phyloP scores from a whole-genome alignment of 2,329 filamentous ascomycete species.

The Thielaviopsis punctulata region DNA sequence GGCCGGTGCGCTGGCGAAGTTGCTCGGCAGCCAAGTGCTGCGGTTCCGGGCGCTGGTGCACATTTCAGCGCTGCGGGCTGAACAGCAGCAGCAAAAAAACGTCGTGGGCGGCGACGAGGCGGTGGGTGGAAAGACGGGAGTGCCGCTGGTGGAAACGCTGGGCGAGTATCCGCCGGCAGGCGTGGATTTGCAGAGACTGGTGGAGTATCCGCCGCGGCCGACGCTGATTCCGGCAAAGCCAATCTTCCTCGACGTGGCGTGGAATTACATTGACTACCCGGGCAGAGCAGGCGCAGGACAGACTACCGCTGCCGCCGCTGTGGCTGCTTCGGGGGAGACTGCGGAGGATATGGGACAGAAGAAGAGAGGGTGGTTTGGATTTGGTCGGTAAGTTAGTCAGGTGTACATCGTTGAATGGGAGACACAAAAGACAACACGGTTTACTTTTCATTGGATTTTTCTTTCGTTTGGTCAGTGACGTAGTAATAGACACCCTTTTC shows the following conservation, averaged over 20 bases:
- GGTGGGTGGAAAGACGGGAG: constrained; percentile 6
- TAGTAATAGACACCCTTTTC: too few relatives aligned
- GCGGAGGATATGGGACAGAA: constrained; percentile 29
- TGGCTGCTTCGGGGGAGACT: constrained; percentile 17
- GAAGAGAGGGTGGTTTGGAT: constrained; percentile 66
- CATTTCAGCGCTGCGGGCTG: constrained; percentile 47
- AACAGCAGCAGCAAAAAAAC: constrained; percentile 27
- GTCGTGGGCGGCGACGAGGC: constrained; percentile 12
- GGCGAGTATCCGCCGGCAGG: constrained; percentile 51
- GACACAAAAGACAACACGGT: not conserved
- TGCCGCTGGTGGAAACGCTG: constrained; percentile 57
- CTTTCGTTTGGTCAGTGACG: not conserved
- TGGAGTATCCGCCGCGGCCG: constrained; percentile 66
- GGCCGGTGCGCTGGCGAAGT: constrained; percentile 37
- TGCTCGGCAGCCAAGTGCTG: constrained; percentile 55
- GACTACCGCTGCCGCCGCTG: constrained; percentile 12
- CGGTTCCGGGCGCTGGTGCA: constrained; percentile 77
- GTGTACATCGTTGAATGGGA: not conserved
- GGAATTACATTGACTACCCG: constrained; percentile 94
- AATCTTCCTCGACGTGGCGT: constrained; percentile 87
- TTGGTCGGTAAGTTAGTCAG: constrained; percentile 33
- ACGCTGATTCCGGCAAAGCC: constrained; percentile 81
- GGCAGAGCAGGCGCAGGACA: constrained; percentile 27
- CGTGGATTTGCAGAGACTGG: constrained; percentile 62
- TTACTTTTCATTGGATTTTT: not conserved